Conservation (phyloP, 2,329 filamentous ascomycete genomes). For the Sarocladiaceae sp. region DNA sequence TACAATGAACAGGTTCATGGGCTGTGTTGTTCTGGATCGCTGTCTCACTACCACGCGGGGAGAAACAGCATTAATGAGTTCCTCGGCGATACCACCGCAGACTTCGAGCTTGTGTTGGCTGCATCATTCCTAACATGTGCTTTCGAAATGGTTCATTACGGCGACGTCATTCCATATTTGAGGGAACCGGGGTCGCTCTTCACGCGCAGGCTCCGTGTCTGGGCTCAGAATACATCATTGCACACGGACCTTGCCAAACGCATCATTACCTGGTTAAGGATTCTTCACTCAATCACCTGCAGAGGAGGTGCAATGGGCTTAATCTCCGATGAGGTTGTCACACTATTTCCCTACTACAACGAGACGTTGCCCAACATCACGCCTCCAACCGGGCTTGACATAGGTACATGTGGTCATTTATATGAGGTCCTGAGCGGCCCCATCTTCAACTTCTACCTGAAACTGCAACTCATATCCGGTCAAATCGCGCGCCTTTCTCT, state of each 20-base stretch:
- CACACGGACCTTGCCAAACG: neutral
- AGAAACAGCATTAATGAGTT: constrained; percentile 7
- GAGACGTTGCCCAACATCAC: neutral
- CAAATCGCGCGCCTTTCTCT: constrained; percentile 16
- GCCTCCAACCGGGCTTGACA: neutral
- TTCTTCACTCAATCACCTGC: constrained; percentile 15
- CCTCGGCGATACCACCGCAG: neutral
- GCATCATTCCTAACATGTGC: constrained; percentile 1
- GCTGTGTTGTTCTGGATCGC: constrained; percentile 4
- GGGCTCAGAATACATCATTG: neutral
- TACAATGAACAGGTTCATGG: constrained; percentile 10
- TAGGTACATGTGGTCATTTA: constrained; percentile 9
- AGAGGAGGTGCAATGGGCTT: constrained; percentile 15
- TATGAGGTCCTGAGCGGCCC: constrained; percentile 15
- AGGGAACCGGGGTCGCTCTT: neutral
- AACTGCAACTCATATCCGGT: constrained; percentile 16
- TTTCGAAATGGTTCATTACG: constrained; percentile 9
- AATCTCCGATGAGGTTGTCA: constrained; percentile 12
- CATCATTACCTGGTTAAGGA: constrained; percentile 14
- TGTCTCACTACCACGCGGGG: constrained; percentile 10
- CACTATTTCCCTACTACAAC: constrained; percentile 11
- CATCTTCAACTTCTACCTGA: constrained; percentile 17
- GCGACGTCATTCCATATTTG: neutral
- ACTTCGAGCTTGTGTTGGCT: constrained; percentile 3
- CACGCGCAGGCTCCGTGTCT: neutral